These are phyloP conservation scores for Rhizophora apiculata DNA, from an alignment of 345 rosid genomes.

Conservation along the genomic window DNA sequence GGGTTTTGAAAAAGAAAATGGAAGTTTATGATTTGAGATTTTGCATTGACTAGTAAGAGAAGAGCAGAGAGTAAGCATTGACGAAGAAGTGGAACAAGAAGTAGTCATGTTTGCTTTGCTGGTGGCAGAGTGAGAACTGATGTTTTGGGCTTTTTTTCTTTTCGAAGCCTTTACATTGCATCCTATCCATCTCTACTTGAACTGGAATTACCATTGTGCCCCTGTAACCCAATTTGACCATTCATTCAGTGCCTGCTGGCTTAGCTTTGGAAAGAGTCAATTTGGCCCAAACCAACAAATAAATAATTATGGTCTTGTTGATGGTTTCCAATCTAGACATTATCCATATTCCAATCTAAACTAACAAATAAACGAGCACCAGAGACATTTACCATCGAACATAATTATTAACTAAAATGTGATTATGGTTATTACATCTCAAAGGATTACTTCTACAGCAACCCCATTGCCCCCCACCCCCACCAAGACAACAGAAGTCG, in stretches of 20 bases:
- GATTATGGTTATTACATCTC: neutral
- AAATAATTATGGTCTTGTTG: too few species aligned
- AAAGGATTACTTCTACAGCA: slow-evolving; percentile 1
- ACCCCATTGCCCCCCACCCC: neutral
- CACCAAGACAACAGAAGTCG: neutral
- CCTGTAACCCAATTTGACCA: neutral
- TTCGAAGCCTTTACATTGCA: too few species aligned
- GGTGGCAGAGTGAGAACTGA: neutral
- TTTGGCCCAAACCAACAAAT: too few species aligned
- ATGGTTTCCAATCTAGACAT: too few species aligned
- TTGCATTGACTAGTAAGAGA: slow-evolving; percentile 55
- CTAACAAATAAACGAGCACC: too few species aligned
- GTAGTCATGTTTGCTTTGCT: slow-evolving; percentile 15
- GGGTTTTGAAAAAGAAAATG: slow-evolving; percentile 8
- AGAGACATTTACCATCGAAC: too few species aligned
- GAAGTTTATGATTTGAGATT: slow-evolving; percentile 33
- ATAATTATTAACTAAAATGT: neutral
- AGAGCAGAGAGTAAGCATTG: slow-evolving; percentile 60
- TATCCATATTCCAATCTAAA: too few species aligned
- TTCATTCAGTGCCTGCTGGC: too few species aligned
- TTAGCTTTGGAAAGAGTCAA: too few species aligned
- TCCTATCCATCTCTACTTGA: slow-evolving; percentile 14
- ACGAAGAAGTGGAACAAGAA: slow-evolving; percentile 40
- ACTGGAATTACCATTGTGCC: neutral
- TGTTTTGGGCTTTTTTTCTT: too few species aligned